These are phyloP conservation scores for Wallacemonas collosoma DNA, from an alignment of 208 protist genomes.

Conservation along the genomic window DNA sequence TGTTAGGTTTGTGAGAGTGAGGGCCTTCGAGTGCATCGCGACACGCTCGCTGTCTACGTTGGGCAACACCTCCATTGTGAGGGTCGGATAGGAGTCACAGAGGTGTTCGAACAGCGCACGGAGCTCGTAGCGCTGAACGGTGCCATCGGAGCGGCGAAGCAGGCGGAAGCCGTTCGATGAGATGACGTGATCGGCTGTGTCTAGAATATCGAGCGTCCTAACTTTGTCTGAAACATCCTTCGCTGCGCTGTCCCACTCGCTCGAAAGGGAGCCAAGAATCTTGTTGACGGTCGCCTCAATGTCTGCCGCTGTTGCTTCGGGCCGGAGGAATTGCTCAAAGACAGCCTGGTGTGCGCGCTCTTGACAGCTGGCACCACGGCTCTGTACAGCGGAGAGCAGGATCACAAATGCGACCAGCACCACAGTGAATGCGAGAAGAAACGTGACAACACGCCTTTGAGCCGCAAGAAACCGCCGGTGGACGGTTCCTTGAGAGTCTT, in stretches of 20 bases:
- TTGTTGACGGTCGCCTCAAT: slow-evolving; percentile 32
- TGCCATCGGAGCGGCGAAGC: slow-evolving; percentile 34
- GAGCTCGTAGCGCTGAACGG: slow-evolving; percentile 50
- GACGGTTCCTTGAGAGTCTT: slow-evolving; percentile 6
- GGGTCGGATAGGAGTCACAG: slow-evolving; percentile 45
- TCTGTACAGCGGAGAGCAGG: slow-evolving; percentile 62
- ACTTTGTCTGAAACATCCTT: neutral
- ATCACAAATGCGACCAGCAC: slow-evolving; percentile 56
- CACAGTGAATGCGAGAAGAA: slow-evolving; percentile 77
- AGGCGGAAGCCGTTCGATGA: slow-evolving; percentile 62
- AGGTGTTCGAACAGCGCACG: slow-evolving; percentile 57
- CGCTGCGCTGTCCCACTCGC: slow-evolving; percentile 24
- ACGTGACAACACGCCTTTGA: slow-evolving; percentile 65
- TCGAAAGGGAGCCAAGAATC: slow-evolving; percentile 26
- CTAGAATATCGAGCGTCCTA: slow-evolving; percentile 56
- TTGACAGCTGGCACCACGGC: slow-evolving; percentile 64
- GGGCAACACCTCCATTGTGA: slow-evolving; percentile 80
- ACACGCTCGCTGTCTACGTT: slow-evolving; percentile 86
- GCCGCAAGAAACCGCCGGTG: slow-evolving; percentile 47
- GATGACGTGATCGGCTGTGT: slow-evolving; percentile 45
- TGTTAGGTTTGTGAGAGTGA: slow-evolving; percentile 34
- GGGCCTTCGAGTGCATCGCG: slow-evolving; percentile 45
- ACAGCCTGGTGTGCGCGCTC: slow-evolving; percentile 55
- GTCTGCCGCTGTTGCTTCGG: slow-evolving; percentile 26
- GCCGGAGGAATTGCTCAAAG: slow-evolving; percentile 34